These are phyloP conservation scores for Cornus kousa DNA, from an alignment of 148 eudicot genomes.

Conservation along the genomic window DNA sequence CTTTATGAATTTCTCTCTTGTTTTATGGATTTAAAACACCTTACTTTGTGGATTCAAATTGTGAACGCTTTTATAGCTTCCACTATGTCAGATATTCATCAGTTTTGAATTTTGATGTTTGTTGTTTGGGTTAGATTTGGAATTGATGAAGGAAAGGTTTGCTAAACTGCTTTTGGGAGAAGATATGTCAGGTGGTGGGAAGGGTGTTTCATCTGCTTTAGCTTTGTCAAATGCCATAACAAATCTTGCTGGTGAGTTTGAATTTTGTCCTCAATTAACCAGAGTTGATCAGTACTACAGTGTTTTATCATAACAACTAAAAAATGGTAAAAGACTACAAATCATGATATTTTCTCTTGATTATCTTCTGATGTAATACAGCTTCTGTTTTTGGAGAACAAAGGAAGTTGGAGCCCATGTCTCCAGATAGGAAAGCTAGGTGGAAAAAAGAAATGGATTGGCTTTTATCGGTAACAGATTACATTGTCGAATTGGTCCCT, in stretches of 20 bases:
- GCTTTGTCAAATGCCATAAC: conserved; percentile 84
- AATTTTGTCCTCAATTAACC: not conserved
- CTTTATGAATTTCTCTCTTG: no score
- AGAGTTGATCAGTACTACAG: not conserved
- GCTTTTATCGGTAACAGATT: conserved; percentile 83
- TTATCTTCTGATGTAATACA: conserved; percentile 25
- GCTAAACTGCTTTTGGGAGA: conserved; percentile 69
- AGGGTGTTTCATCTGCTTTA: conserved; percentile 81
- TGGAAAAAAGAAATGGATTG: conserved; percentile 80
- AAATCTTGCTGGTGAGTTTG: conserved; percentile 57
- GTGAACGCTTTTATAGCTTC: no score
- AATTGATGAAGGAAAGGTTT: conserved; percentile 70
- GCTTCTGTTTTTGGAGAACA: conserved; percentile 87
- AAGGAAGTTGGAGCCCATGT: conserved; percentile 70
- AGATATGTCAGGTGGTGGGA: conserved; percentile 82
- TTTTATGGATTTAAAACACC: no score
- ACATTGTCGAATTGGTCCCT: conserved; percentile 85
- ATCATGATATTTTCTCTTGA: not conserved
- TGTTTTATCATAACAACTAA: not conserved
- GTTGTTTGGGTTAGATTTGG: conserved; percentile 39
- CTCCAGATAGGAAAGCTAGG: conserved; percentile 60
- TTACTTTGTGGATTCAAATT: no score
- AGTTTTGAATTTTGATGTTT: not conserved
- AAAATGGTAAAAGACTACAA: not conserved
- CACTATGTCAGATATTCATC: not conserved